phyloP scores from a whole-genome alignment of 768 basidiomycete genomes.

The Lactifluus rugatus region DNA sequence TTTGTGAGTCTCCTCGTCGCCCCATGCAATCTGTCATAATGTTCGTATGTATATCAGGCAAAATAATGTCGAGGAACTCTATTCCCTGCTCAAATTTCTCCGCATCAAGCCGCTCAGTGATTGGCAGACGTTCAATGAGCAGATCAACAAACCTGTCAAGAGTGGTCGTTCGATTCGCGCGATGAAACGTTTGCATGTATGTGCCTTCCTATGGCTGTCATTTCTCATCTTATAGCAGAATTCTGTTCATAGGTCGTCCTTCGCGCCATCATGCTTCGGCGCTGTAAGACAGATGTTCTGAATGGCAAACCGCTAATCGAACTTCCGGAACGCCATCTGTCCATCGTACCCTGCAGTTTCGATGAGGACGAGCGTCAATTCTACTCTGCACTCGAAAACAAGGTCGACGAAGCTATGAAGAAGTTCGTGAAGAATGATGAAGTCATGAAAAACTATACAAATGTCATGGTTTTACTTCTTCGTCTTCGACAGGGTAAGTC shows the following conservation, averaged over 20 bases:
- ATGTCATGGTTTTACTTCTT: slow-evolving; percentile 60
- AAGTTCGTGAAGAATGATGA: slow-evolving; percentile 48
- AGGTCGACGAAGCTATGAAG: slow-evolving; percentile 47
- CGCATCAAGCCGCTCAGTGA: slow-evolving; percentile 73
- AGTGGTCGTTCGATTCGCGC: slow-evolving; percentile 51
- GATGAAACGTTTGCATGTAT: slow-evolving; percentile 77
- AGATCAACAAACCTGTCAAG: slow-evolving; percentile 76
- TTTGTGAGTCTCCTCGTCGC: slow-evolving; percentile 33
- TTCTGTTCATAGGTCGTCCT: slow-evolving; percentile 51
- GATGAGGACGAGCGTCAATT: slow-evolving; percentile 68
- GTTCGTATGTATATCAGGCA: slow-evolving; percentile 3
- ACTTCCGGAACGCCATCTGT: slow-evolving; percentile 64
- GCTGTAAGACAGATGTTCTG: slow-evolving; percentile 60
- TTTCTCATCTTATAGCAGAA: background rate
- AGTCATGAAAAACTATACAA: slow-evolving; percentile 52
- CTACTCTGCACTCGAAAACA: slow-evolving; percentile 60
- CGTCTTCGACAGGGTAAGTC: slow-evolving; percentile 79
- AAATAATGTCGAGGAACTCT: slow-evolving; percentile 79
- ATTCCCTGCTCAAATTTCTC: slow-evolving; percentile 81
- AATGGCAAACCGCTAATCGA: slow-evolving; percentile 79
- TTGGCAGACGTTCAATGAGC: slow-evolving; percentile 67
- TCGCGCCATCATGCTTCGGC: slow-evolving; percentile 80
- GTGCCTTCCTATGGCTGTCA: slow-evolving; percentile 7
- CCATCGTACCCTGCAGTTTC: slow-evolving; percentile 70
- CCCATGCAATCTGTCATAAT: background rate